Conservation (phyloP, 1,284 basidiomycete genomes). For the Leucocoprinus gongylophorus region DNA sequence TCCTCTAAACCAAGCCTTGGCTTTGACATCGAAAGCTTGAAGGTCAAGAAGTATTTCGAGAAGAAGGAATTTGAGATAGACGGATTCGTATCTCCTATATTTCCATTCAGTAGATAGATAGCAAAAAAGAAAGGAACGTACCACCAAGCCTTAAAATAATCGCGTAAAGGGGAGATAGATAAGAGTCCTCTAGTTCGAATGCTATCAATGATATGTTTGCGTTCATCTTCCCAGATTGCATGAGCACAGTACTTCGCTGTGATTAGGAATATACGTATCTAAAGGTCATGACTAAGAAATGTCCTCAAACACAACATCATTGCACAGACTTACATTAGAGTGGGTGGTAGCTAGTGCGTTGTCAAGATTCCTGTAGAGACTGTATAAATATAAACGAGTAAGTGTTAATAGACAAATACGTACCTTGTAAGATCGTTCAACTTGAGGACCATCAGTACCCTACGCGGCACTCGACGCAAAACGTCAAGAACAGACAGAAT, state of each 20-base stretch:
- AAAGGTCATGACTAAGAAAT: conserved; percentile 3
- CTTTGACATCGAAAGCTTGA: conserved; percentile 53
- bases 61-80: conserved; percentile 44
- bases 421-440: conserved; percentile 77
- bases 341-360: conserved; percentile 69
- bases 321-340: conserved; percentile 44
- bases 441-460: conserved; percentile 86
- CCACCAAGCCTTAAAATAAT: conserved; percentile 65
- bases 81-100: conserved; percentile 50
- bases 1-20: conserved; percentile 61
- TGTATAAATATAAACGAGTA: not conserved
- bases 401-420: conserved; percentile 14
- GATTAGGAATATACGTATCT: conserved; percentile 86
- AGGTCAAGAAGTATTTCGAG: conserved; percentile 63
- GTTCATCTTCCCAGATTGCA: conserved; percentile 82
- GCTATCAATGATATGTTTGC: conserved; percentile 40
- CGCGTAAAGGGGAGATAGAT: conserved; percentile 41
- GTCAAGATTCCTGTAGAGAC: conserved; percentile 53
- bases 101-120: conserved; percentile 5
- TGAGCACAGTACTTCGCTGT: conserved; percentile 86
- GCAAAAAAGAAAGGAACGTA: conserved; percentile 22
- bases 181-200: conserved; percentile 47
- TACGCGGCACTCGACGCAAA: conserved; percentile 72
- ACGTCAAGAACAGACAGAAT: conserved; percentile 81
- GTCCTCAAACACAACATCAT: not conserved